A percentile compares a stretch with the other conserved stretches of the same genome.
Conservation (phyloP, 2,329 filamentous ascomycete genomes). For the Dothistroma septosporum region DNA sequence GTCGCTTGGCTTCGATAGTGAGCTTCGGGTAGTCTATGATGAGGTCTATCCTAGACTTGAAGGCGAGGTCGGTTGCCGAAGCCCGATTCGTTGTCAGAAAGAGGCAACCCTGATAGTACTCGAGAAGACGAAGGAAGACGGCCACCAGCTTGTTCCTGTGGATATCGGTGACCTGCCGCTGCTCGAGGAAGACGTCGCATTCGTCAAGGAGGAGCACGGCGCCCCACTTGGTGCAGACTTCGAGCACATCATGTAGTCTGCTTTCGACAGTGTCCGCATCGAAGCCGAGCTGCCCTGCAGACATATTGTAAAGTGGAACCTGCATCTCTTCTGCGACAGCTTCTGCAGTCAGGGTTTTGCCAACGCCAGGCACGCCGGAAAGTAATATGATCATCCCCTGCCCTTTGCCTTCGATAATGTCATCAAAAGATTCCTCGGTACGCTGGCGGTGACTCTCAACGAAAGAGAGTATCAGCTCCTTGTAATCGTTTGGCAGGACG, state of each 20-base stretch:
- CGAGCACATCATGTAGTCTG: constrained; percentile 29
- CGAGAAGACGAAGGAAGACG: constrained; percentile 37
- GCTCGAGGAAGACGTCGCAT: constrained; percentile 58
- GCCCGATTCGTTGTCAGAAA: constrained; percentile 40
- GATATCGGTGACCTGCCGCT: constrained; percentile 36
- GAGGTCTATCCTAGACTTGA: constrained; percentile 36
- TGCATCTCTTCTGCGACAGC: constrained; percentile 33
- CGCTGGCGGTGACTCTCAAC: constrained; percentile 15
- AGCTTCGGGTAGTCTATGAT: constrained; percentile 33
- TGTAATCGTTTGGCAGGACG: constrained; percentile 26
- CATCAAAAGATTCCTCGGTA: constrained; percentile 24
- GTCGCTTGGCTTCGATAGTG: constrained; percentile 20
- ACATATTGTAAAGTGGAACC: constrained; percentile 40
- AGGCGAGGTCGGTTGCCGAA: constrained; percentile 35
- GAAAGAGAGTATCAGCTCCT: constrained; percentile 15
- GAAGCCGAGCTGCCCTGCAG: constrained; percentile 20
- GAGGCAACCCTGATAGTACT: constrained; percentile 31
- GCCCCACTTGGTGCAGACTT: constrained; percentile 50
- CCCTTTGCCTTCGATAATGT: constrained; percentile 35
- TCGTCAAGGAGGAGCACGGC: constrained; percentile 57
- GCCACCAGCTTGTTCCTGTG: constrained; percentile 38
- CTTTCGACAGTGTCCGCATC: constrained; percentile 15
- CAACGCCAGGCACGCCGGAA: constrained; percentile 35
- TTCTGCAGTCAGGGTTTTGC: constrained; percentile 33
- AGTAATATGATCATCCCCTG: constrained; percentile 36